Percentiles rank a stretch among this genome's conserved stretches.
Conservation (phyloP, 2,329 filamentous ascomycete species). For the Aspergillus melleus region DNA sequence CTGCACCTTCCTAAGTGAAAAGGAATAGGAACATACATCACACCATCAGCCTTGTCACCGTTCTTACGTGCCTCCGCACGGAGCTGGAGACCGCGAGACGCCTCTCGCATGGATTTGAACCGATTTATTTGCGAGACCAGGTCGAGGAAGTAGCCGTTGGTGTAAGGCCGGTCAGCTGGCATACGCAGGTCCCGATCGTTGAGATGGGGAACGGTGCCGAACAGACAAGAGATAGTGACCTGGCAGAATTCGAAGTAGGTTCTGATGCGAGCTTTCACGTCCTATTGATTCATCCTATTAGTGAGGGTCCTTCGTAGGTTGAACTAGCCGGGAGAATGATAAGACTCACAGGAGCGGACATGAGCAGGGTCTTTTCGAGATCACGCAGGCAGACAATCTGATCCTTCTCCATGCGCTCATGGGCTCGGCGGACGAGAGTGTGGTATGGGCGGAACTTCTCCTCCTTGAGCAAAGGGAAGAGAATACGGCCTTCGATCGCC, state of each 20-base stretch:
- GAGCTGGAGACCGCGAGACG: conserved; percentile 65
- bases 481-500: conserved; percentile 76
- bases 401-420: conserved; percentile 75
- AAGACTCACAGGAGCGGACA: conserved; percentile 88
- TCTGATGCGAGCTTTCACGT: conserved; percentile 54
- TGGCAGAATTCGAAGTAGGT: conserved; percentile 88
- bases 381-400: conserved; percentile 90
- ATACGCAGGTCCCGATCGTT: conserved; percentile 83
- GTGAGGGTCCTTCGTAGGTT: background rate
- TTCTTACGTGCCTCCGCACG: conserved; percentile 7
- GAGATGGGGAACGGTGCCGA: conserved; percentile 82
- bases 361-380: conserved; percentile 88
- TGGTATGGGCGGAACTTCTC: conserved; percentile 76
- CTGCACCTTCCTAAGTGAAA: background rate
- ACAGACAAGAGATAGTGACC: conserved; percentile 84
- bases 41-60: conserved; percentile 52
- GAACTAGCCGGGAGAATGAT: conserved; percentile 55
- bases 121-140: conserved; percentile 89
- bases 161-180: conserved; percentile 85
- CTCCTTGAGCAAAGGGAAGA: conserved; percentile 75
- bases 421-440: conserved; percentile 74
- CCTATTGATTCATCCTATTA: conserved; percentile 1
- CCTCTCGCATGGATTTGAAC: conserved; percentile 82
- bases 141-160: conserved; percentile 95
- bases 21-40: background rate